Conservation (phyloP, 2,329 filamentous ascomycete species). For the Exophiala viscosa region DNA sequence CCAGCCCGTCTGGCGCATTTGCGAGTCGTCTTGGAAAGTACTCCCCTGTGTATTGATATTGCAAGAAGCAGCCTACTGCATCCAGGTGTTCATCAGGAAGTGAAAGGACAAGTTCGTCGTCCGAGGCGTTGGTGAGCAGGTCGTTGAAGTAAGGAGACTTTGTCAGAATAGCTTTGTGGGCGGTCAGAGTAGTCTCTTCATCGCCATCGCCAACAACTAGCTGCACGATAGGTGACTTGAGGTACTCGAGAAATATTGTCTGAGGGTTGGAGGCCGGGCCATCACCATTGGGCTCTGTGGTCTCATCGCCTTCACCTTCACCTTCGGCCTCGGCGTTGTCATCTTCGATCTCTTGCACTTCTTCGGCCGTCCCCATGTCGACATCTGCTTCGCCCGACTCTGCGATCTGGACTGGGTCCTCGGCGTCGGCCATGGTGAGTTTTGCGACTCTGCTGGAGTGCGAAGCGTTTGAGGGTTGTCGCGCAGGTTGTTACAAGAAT, state of each 20-base stretch:
- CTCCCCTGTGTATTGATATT: conserved; percentile 80
- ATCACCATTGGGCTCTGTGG: conserved; percentile 7
- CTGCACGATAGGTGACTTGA: conserved; percentile 66
- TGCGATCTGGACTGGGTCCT: conserved; percentile 26
- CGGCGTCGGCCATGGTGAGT: conserved; percentile 26
- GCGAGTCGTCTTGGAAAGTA: conserved; percentile 68
- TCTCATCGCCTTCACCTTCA: conserved; percentile 22
- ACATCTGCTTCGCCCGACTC: conserved; percentile 25
- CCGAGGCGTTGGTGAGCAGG: conserved; percentile 8
- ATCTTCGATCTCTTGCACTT: conserved; percentile 24
- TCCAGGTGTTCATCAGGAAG: conserved; percentile 66
- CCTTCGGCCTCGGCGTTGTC: conserved; percentile 14
- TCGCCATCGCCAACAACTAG: conserved; percentile 62
- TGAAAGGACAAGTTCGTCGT: conserved; percentile 47
- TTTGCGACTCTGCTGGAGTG: not conserved
- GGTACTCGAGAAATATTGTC: conserved; percentile 43
- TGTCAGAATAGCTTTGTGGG: conserved; percentile 72
- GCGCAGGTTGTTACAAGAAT: no score
- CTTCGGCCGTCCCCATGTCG: conserved; percentile 31
- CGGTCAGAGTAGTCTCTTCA: conserved; percentile 62
- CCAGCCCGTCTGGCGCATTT: conserved; percentile 63
- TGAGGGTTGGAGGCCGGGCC: conserved; percentile 32
- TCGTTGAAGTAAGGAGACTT: conserved; percentile 68
- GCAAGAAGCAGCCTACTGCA: conserved; percentile 73
- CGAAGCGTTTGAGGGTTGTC: no score